These are phyloP conservation scores for Colletotrichum euphorbiae DNA, from an alignment of 2,329 filamentous ascomycete genomes.

Conservation along the genomic window DNA sequence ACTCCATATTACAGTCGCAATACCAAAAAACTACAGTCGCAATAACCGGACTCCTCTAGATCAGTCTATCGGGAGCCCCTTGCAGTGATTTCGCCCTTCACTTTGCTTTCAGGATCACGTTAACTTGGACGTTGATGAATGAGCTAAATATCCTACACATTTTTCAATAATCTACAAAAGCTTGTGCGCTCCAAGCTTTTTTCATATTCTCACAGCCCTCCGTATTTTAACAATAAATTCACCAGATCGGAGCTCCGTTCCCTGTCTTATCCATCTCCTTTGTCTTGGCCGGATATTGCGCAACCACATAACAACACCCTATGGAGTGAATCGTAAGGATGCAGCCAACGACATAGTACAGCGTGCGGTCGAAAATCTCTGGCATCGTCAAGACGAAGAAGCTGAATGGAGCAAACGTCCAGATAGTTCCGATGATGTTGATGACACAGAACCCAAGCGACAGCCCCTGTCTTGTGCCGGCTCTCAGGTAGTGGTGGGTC, in stretches of 20 bases:
- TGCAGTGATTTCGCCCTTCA: too few species aligned
- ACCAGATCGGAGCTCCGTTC: slow-evolving; percentile 15
- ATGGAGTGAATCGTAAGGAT: slow-evolving; percentile 10
- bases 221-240: not conserved
- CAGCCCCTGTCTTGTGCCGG: slow-evolving; percentile 25
- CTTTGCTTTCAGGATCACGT: too few species aligned
- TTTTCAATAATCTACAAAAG: too few species aligned
- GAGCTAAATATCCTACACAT: too few species aligned
- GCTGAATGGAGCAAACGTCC: slow-evolving; percentile 4
- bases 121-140: too few species aligned
- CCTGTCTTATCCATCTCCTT: slow-evolving; percentile 4
- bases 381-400: slow-evolving; percentile 10
- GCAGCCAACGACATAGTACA: slow-evolving; percentile 14
- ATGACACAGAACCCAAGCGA: slow-evolving; percentile 32
- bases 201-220: too few species aligned
- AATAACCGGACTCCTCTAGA: too few species aligned
- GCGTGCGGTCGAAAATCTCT: not conserved
- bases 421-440: slow-evolving; percentile 25
- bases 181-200: too few species aligned
- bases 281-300: slow-evolving; percentile 21
- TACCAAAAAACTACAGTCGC: too few species aligned
- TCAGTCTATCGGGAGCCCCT: too few species aligned
- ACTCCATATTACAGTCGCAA: too few species aligned
- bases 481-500: too few species aligned
- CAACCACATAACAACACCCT: slow-evolving; percentile 9